These are phyloP conservation scores for Isabelozyma rhagii DNA, from an alignment of 805 yeast genomes.

Conservation along the genomic window DNA sequence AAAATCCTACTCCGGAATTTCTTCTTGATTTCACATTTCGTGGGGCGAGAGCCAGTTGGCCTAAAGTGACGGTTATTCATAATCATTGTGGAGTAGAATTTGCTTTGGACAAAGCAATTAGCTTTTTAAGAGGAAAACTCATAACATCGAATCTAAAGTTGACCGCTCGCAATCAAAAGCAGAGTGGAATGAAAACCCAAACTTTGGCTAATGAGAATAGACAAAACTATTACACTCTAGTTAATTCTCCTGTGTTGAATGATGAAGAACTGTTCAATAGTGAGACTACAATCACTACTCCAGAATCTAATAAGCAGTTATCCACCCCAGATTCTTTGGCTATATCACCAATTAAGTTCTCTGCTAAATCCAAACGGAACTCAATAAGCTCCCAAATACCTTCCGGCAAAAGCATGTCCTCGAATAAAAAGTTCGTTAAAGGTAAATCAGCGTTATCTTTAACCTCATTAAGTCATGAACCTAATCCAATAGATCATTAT, in stretches of 20 bases:
- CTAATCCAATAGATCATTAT: neutral
- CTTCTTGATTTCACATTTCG: conserved; percentile 65
- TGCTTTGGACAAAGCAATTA: conserved; percentile 76
- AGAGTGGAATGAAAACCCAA: neutral
- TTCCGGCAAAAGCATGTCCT: conserved; percentile 1
- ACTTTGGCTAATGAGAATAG: neutral
- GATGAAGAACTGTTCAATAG: neutral
- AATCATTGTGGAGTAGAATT: conserved; percentile 91
- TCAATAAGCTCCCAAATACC: conserved; percentile 10
- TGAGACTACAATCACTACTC: neutral
- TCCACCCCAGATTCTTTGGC: neutral
- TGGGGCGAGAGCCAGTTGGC: conserved; percentile 95
- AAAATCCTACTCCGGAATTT: conserved; percentile 80
- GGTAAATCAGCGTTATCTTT: conserved; percentile 22
- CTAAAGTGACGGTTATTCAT: conserved; percentile 76
- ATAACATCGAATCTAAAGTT: conserved; percentile 29
- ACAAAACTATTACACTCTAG: conserved; percentile 10
- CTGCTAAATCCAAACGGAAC: conserved; percentile 9
- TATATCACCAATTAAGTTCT: neutral
- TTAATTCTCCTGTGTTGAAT: conserved; percentile 19
- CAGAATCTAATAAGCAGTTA: neutral
- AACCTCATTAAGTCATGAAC: conserved; percentile 4
- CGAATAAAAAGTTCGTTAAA: conserved; percentile 11
- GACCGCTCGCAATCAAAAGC: neutral
- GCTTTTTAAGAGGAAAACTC: conserved; percentile 59